Evolutionary conservation across 495 filamentous ascomycete genomes (phyloP).

Genomic region (Penicillium malachiteum): DNA sequence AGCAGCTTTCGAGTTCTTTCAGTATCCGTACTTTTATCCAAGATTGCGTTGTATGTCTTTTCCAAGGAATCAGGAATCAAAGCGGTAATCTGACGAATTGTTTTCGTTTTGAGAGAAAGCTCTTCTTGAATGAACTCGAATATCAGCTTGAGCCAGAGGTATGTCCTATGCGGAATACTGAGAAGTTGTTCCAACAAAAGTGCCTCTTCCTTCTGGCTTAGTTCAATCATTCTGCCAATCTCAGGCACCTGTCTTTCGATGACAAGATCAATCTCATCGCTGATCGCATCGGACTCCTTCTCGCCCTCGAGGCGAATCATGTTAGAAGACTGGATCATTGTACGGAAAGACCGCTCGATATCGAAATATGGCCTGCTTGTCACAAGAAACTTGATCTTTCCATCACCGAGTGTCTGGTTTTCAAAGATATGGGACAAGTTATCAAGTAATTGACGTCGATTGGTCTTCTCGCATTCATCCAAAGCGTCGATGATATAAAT

Average conservation of each 20-base stretch:
- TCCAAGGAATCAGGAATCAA: neutral
- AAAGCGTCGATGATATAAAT: slow-evolving; percentile 2
- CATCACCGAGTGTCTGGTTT: no score
- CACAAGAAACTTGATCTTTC: neutral
- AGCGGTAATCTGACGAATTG: neutral
- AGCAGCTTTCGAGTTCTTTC: neutral
- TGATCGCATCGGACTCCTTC: neutral
- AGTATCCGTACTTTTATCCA: neutral
- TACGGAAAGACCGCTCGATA: neutral
- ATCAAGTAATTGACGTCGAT: neutral
- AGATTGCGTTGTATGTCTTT: neutral
- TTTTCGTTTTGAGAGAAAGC: no score
- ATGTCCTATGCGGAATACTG: neutral
- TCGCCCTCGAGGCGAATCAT: neutral
- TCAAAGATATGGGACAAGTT: neutral
- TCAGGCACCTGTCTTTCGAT: no score
- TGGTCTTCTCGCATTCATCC: slow-evolving; percentile 1
- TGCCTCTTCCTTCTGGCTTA: no score
- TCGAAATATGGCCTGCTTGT: slow-evolving; percentile 4
- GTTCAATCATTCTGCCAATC: no score
- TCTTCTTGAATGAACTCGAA: neutral
- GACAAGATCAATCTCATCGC: no score
- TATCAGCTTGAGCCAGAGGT: neutral
- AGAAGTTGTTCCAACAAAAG: no score
- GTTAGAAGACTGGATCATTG: neutral